phyloP scores from a whole-genome alignment of 441 rosid genomes.

The Pelargonium myrrhifolium region DNA sequence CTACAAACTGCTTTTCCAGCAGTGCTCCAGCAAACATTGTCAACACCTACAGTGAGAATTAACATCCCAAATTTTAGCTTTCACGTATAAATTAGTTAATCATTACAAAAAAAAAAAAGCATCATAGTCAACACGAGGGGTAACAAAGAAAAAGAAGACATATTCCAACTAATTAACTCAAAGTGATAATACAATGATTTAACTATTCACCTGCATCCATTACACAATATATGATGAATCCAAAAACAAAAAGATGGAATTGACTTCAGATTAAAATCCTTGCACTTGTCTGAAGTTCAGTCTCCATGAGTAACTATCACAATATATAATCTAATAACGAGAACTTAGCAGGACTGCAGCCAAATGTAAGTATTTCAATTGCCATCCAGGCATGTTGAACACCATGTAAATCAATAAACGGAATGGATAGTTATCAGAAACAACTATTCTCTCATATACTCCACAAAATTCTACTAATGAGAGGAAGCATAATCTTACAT shows the following conservation, averaged over 20 bases:
- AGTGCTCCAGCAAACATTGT: conserved; percentile 78
- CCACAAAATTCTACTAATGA: neutral
- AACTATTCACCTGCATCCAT: neutral
- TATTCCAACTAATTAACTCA: neutral
- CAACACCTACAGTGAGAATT: conserved; percentile 47
- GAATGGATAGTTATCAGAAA: neutral
- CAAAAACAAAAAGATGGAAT: neutral
- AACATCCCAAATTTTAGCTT: conserved; percentile 3
- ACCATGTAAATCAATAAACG: too few relatives aligned
- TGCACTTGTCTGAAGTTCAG: too few relatives aligned
- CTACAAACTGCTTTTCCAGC: conserved; percentile 82
- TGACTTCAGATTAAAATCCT: too few relatives aligned
- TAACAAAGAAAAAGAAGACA: neutral
- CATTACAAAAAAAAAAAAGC: neutral
- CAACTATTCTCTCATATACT: neutral
- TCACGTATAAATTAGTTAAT: neutral
- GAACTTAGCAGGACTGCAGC: too few relatives aligned
- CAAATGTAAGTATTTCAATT: too few relatives aligned
- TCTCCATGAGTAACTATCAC: too few relatives aligned
- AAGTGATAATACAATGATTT: neutral
- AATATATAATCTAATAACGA: too few relatives aligned
- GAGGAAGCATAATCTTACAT: conserved; percentile 35
- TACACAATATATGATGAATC: neutral
- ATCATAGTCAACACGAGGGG: neutral
- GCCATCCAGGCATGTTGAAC: too few relatives aligned